Evolutionary conservation across 257 asterid genomes (phyloP), one percentile per base, ranked within the genome.

Genomic region (Eucommia ulmoides): DNA sequence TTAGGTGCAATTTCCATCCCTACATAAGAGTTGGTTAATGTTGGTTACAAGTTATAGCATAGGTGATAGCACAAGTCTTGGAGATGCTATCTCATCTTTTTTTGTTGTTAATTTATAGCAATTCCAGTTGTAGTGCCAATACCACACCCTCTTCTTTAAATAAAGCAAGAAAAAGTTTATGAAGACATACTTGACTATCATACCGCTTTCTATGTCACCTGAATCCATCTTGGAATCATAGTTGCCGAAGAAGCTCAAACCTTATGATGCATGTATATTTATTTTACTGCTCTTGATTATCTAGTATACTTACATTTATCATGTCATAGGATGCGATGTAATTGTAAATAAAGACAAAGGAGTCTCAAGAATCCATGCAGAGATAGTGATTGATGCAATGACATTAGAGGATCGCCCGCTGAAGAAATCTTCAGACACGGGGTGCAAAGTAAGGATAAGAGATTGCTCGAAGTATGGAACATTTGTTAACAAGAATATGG

Each of bases 401-500:
- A 62, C 64, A 56, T 75, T 73, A 66, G 61, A 78, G 63, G 83
- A 83, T 63, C 60, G 52, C 41, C 54, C 59, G 41, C 50, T 50
- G 54, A 74, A 65, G 59, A 71, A 69, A 56, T 56, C 70, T 41
- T 68, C 72, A 45, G 50, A 56, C 45, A 52, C 45, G 46, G 55
- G 77, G 52, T 80, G 83, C 48, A 65, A 74, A 68, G 92, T 91
- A 52, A 78, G 80, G 57, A 59, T 91, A 49, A 72, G 78, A 69
- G 98, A 91, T 66, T 73, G 84, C 78, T 91, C 98, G 45, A 86
- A 86, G 67, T 91, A 86, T 58, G 98, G 98, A 26, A 86, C 98
- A 33, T 80, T 80, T 64, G 64, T 91, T 45, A 68, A 50, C 65
- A 76, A 42, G 41, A 55, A 65, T 67, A 19, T 52, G 35, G 78